Percentiles rank a stretch among this genome's conserved stretches.
Conservation (phyloP, 768 basidiomycete genomes). For the Kwoniella mangroviensis region DNA sequence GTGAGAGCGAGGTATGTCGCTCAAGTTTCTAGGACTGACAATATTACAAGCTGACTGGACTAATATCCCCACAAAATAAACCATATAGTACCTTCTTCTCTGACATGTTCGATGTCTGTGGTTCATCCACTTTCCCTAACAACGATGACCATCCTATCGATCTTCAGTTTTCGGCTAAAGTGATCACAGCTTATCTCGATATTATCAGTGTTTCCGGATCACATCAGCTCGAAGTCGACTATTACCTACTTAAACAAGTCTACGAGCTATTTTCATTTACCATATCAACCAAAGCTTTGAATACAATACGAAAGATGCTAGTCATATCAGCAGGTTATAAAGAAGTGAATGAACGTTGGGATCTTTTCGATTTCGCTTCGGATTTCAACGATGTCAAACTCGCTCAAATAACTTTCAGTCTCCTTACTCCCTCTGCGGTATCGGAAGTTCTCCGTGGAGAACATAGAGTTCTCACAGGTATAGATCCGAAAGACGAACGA, state of each 20-base stretch:
- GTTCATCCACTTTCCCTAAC: neutral
- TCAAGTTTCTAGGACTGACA: neutral
- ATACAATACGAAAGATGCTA: neutral
- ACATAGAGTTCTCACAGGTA: neutral
- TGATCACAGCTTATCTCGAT: constrained; percentile 1
- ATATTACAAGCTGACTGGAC: neutral
- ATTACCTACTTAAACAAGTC: neutral
- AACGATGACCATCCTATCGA: constrained; percentile 5
- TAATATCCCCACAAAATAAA: neutral
- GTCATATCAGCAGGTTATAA: neutral
- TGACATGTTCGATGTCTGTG: neutral
- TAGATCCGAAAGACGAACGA: neutral
- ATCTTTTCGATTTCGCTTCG: constrained; percentile 1
- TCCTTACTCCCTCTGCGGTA: neutral
- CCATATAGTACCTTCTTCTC: constrained; percentile 1
- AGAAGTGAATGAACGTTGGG: neutral
- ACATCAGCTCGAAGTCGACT: neutral
- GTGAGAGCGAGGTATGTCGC: neutral
- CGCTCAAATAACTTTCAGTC: neutral
- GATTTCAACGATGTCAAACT: neutral
- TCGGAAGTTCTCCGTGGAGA: neutral
- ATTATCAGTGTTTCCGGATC: neutral
- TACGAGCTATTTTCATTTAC: neutral
- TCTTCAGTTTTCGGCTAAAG: neutral
- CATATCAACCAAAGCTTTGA: neutral